Percentiles rank a stretch among this genome's conserved stretches.
phyloP scores from a whole-genome alignment of 2,329 filamentous ascomycete genomes.

The Rhexocercosporidium sp. region DNA sequence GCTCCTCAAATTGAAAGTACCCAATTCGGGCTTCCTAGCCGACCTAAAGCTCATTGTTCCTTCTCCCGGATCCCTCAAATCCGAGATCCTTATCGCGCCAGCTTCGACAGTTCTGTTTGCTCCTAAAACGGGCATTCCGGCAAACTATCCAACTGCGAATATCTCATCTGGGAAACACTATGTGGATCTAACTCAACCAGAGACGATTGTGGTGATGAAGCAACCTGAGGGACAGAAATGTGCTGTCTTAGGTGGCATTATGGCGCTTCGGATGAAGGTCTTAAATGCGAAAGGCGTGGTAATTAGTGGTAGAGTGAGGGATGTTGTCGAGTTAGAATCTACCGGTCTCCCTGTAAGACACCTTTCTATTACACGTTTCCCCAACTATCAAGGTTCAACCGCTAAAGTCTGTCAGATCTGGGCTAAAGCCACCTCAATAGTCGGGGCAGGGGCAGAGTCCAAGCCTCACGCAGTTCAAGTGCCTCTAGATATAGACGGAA shows the following conservation, averaged over 20 bases:
- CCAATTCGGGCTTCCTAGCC: slow-evolving; percentile 69
- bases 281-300: slow-evolving; percentile 65
- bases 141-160: slow-evolving; percentile 45
- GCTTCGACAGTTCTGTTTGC: slow-evolving; percentile 69
- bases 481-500: slow-evolving; percentile 50
- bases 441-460: slow-evolving; percentile 61
- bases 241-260: slow-evolving; percentile 77
- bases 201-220: slow-evolving; percentile 68
- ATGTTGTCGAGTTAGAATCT: slow-evolving; percentile 63
- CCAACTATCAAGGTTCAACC: not conserved
- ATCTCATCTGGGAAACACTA: slow-evolving; percentile 68
- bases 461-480: slow-evolving; percentile 60
- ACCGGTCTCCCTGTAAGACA: slow-evolving; percentile 60
- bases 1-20: slow-evolving; percentile 70
- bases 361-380: slow-evolving; percentile 30
- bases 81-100: slow-evolving; percentile 46
- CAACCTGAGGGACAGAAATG: slow-evolving; percentile 70
- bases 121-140: slow-evolving; percentile 55
- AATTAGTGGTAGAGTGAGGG: slow-evolving; percentile 71
- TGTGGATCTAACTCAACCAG: slow-evolving; percentile 66
- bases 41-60: slow-evolving; percentile 53
- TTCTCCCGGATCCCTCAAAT: slow-evolving; percentile 29
- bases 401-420: slow-evolving; percentile 51
- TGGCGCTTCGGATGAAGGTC: slow-evolving; percentile 71
- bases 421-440: slow-evolving; percentile 60